These are phyloP conservation scores for Spinellus fusiger DNA, from an alignment of 192 early-diverging fungal species.

Conservation along the genomic window DNA sequence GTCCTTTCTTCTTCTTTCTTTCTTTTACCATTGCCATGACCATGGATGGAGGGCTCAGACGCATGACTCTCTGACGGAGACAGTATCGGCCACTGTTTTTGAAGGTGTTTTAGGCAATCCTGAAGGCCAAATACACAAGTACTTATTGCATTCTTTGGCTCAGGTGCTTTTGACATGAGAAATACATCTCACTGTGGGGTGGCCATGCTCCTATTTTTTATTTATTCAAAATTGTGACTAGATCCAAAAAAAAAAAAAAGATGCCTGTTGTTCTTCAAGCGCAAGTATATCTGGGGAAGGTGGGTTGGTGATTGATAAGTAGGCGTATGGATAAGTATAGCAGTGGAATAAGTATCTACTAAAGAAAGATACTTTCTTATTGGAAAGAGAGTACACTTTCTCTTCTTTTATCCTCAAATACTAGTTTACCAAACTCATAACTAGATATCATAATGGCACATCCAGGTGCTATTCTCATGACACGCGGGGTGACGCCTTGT, in stretches of 20 bases:
- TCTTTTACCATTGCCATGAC: conserved; percentile 4
- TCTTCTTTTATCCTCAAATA: conserved; percentile 19
- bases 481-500: conserved; percentile 65
- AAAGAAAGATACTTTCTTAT: too few relatives aligned
- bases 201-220: too few relatives aligned
- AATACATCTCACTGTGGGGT: neutral
- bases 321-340: too few relatives aligned
- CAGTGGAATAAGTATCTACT: too few relatives aligned
- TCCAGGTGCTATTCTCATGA: conserved; percentile 83
- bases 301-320: too few relatives aligned
- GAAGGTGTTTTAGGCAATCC: conserved; percentile 3
- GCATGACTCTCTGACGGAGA: neutral
- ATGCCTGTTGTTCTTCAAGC: too few relatives aligned
- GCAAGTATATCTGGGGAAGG: too few relatives aligned
- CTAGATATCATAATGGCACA: conserved; percentile 96
- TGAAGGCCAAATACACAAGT: conserved; percentile 19
- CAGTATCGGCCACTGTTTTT: conserved; percentile 5
- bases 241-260: too few relatives aligned
- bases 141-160: conserved; percentile 17
- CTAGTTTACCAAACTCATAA: conserved; percentile 66
- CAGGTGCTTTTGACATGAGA: neutral
- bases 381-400: neutral
- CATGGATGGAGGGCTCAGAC: neutral
- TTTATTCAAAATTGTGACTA: too few relatives aligned
- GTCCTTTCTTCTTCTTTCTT: too few relatives aligned